These are phyloP conservation scores for Mortierella claussenii DNA, from an alignment of 192 early-diverging fungal genomes.

Conservation along the genomic window DNA sequence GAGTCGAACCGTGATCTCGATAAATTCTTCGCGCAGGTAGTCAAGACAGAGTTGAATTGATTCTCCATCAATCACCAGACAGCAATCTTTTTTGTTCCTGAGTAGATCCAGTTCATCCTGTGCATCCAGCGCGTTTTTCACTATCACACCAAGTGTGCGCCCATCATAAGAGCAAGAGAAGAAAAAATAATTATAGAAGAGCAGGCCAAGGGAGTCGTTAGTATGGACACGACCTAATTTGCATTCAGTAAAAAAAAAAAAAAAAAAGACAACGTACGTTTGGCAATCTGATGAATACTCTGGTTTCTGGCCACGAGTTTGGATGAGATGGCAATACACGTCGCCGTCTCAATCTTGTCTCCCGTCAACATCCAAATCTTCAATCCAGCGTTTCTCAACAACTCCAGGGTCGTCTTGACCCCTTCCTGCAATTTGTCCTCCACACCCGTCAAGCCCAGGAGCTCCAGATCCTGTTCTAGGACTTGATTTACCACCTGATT, in stretches of 20 bases:
- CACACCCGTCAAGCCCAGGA: conserved; percentile 93
- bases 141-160: too few relatives aligned
- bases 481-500: conserved; percentile 70
- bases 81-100: conserved; percentile 75
- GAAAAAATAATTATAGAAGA: too few relatives aligned
- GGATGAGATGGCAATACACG: conserved; percentile 93
- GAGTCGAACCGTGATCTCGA: conserved; percentile 77
- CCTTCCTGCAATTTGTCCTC: conserved; percentile 97
- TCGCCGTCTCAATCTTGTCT: conserved; percentile 98
- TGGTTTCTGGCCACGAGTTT: conserved; percentile 90
- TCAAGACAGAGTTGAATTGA: conserved; percentile 84
- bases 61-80: conserved; percentile 93
- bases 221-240: too few relatives aligned
- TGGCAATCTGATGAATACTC: conserved; percentile 82
- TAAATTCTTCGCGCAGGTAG: conserved; percentile 80
- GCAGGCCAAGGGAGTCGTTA: too few relatives aligned
- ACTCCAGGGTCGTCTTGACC: conserved; percentile 88
- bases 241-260: too few relatives aligned
- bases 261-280: conserved; percentile 70
- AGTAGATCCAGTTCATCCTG: conserved; percentile 80
- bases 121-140: conserved; percentile 60
- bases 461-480: conserved; percentile 88
- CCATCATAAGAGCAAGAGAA: too few relatives aligned
- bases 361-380: conserved; percentile 99
- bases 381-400: conserved; percentile 89